Evolutionary conservation across 345 rosid species (phyloP), one percentile per base, ranked within the genome.

Genomic region (Citrus australasica): DNA sequence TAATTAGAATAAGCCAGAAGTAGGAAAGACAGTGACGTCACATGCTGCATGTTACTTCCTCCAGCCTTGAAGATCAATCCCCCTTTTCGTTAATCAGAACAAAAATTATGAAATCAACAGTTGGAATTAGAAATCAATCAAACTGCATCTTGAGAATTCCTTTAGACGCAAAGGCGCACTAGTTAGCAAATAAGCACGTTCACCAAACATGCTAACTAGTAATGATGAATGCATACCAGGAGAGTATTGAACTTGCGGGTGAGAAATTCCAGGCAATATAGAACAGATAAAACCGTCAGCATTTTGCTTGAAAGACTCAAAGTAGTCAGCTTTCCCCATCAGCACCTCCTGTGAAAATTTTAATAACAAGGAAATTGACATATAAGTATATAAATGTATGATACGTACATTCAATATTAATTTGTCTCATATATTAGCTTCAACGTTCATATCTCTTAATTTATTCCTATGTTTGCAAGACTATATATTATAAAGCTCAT

Each of bases 31-130:
- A 93, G 76, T 42, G 98, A 88, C 60, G 99, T 94, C 82, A 97
- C 99, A 82, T 94, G 95, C 83, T 97, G 99, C 90, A 97, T 89
- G 92, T 97, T 97, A 86, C 98, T 92, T 51, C 92, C 99, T 66
- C 93, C 94, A 66, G 97, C 91, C 80, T 94, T 94, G 79, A 91
- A 92, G 65, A 94, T 85, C 84, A 97, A 77, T 4, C 99, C 99
- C 67, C 98, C 98, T 92, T 72, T 78, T 38, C 10, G 1, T 27
- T 5, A 27, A 35, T 35, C 42, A 61, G 67, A 30, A 8, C 19
- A 9, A 11, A 27, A 16, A 63, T 5, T 25, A 74, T 28, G 4
- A 73, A 75, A 64, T 75, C 22, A 48, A 75, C n/a, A 30, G 17
- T 24, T 25, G 66, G 24, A 25, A 56, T 10, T 37, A 6, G 7